Evolutionary conservation across 768 basidiomycete species (phyloP).

Genomic region (Agaricus blazei): DNA sequence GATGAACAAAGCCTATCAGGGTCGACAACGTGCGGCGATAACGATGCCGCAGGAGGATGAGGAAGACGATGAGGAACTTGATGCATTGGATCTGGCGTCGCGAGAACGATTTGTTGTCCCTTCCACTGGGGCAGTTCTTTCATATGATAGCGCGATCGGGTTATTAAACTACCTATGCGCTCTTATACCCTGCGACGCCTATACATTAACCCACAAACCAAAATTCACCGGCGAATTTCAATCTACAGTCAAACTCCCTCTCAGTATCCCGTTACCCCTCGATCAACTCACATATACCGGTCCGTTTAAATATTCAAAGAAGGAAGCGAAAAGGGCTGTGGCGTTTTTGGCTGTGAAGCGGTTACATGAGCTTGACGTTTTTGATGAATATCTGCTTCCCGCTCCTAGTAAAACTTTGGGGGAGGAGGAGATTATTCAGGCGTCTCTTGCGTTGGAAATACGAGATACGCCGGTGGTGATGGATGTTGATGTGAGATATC

Average conservation of each 20-base stretch:
- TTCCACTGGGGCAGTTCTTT: conserved; percentile 71
- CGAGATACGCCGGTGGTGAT: conserved; percentile 48
- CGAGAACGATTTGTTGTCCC: conserved; percentile 74
- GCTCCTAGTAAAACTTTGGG: conserved; percentile 45
- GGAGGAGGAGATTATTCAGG: conserved; percentile 51
- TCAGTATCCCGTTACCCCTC: conserved; percentile 54
- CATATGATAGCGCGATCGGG: conserved; percentile 69
- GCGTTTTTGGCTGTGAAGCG: conserved; percentile 74
- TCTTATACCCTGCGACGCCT: conserved; percentile 67
- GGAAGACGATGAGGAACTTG: conserved; percentile 38
- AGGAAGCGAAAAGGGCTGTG: conserved; percentile 77
- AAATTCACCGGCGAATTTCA: conserved; percentile 58
- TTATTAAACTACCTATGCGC: conserved; percentile 75
- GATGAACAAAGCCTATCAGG: conserved; percentile 58
- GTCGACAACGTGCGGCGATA: conserved; percentile 30
- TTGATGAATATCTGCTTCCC: conserved; percentile 81
- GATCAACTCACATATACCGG: conserved; percentile 54
- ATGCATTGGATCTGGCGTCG: conserved; percentile 51
- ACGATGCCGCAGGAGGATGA: conserved; percentile 28
- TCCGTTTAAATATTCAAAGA: conserved; percentile 59
- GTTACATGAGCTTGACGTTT: conserved; percentile 65
- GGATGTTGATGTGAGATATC: conserved; percentile 58
- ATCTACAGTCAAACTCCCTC: conserved; percentile 58
- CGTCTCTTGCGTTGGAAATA: conserved; percentile 24
- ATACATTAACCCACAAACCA: conserved; percentile 56